Percentiles rank a stretch among this genome's conserved stretches.
Conservation (phyloP, 345 rosid species). For the Eucalyptus viminalis region DNA sequence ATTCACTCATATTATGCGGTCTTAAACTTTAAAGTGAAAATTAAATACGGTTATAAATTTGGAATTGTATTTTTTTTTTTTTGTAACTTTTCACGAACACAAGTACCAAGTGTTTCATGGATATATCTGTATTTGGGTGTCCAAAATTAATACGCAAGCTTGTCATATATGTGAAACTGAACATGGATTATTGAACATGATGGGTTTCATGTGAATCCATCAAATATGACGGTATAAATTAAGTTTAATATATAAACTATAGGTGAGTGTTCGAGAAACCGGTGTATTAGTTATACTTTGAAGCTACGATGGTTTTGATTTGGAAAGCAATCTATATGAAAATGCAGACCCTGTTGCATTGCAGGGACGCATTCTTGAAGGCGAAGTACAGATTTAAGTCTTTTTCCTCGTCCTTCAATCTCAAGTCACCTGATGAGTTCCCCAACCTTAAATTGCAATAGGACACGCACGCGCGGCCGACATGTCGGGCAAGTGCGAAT, state of each 20-base stretch:
- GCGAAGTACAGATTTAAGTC: background rate
- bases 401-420: background rate
- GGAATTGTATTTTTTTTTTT: background rate
- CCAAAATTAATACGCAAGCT: fast-evolving
- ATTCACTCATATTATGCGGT: fast-evolving
- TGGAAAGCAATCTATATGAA: background rate
- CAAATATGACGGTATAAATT: background rate
- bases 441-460: background rate
- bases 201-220: fast-evolving
- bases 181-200: background rate
- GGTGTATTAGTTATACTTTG: background rate
- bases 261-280: background rate
- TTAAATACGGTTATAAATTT: too few relatives aligned
- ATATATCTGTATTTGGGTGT: background rate
- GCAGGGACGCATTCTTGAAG: background rate
- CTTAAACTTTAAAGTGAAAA: background rate
- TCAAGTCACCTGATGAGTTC: background rate
- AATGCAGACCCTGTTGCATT: background rate
- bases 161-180: fast-evolving
- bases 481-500: background rate
- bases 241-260: background rate
- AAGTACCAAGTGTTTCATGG: fast-evolving
- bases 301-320: background rate
- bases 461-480: background rate
- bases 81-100: too few relatives aligned